Conservation (phyloP, 768 basidiomycete species). For the Erythrobasidium yunnanense region DNA sequence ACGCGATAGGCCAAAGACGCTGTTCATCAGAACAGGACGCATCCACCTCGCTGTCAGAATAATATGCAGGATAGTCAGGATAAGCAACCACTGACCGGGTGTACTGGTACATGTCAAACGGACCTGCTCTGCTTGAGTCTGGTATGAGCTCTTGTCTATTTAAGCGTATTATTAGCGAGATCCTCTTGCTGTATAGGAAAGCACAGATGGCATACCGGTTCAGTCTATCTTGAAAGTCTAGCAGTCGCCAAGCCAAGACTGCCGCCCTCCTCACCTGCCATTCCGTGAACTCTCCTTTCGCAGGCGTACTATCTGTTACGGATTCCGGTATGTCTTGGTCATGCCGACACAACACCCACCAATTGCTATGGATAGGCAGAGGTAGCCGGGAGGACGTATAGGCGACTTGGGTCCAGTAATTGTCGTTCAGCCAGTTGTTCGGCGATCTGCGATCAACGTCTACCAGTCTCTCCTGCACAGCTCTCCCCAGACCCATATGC, state of each 20-base stretch:
- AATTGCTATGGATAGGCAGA: slow-evolving; percentile 79
- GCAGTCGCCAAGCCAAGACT: slow-evolving; percentile 61
- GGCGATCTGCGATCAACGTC: slow-evolving; percentile 74
- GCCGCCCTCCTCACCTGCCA: slow-evolving; percentile 81
- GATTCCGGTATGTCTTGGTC: slow-evolving; percentile 53
- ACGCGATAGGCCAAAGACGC: slow-evolving; percentile 62
- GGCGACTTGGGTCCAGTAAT: slow-evolving; percentile 75
- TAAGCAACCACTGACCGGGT: slow-evolving; percentile 40
- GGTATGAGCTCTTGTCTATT: slow-evolving; percentile 58
- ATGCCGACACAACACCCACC: slow-evolving; percentile 81
- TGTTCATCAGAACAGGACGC: slow-evolving; percentile 38
- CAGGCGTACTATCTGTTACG: slow-evolving; percentile 21
- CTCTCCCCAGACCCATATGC: slow-evolving; percentile 52
- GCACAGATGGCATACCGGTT: slow-evolving; percentile 28
- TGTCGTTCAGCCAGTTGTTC: slow-evolving; percentile 87
- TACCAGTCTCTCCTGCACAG: slow-evolving; percentile 61
- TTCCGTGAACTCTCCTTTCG: slow-evolving; percentile 47
- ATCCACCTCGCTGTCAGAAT: slow-evolving; percentile 31
- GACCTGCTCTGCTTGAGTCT: slow-evolving; percentile 62
- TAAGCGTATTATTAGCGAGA: neutral
- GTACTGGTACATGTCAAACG: slow-evolving; percentile 46
- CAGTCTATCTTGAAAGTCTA: slow-evolving; percentile 55
- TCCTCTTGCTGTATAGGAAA: slow-evolving; percentile 1
- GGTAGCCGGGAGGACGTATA: slow-evolving; percentile 83
- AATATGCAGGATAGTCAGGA: slow-evolving; percentile 8